Evolutionary conservation across 371 early-diverging fungal species (phyloP).

Genomic region (Mucor indicus): DNA sequence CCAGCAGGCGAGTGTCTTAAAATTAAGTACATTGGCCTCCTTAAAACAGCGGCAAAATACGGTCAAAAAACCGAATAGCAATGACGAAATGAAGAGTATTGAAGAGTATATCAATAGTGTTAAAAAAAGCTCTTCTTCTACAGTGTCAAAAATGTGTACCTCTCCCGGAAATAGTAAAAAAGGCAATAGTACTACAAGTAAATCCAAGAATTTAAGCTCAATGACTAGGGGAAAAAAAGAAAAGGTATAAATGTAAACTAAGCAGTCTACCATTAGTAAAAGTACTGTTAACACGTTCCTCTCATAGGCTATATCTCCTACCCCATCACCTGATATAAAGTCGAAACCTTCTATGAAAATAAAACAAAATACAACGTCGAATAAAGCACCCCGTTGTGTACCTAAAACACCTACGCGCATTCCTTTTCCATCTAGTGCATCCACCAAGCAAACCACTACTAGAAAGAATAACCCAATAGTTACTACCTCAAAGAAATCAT

Average conservation of each 20-base stretch:
- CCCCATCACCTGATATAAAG: constrained; percentile 36
- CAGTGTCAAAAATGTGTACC: too few relatives aligned
- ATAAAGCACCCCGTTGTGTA: constrained; percentile 5
- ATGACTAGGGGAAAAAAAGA: constrained; percentile 34
- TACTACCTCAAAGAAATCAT: too few relatives aligned
- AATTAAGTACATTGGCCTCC: constrained; percentile 14
- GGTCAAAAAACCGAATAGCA: not conserved
- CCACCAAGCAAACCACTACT: not conserved
- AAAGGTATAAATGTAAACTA: constrained; percentile 40
- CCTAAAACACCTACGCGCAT: constrained; percentile 28
- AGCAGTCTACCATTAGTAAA: constrained; percentile 1
- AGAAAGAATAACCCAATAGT: too few relatives aligned
- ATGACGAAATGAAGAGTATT: too few relatives aligned
- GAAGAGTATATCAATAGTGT: too few relatives aligned
- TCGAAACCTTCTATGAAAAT: constrained; percentile 51
- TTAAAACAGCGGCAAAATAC: constrained; percentile 8
- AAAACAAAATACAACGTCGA: constrained; percentile 21
- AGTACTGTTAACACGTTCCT: not conserved
- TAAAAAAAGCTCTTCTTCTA: too few relatives aligned
- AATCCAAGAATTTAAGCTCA: not conserved
- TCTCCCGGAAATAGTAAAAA: too few relatives aligned
- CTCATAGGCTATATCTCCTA: constrained; percentile 28
- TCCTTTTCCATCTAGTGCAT: constrained; percentile 14
- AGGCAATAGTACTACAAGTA: too few relatives aligned
- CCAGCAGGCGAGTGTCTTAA: too few relatives aligned